These are phyloP conservation scores for Blastocystis sp. DNA, from an alignment of 352 stramenopile species.

Conservation along the genomic window DNA sequence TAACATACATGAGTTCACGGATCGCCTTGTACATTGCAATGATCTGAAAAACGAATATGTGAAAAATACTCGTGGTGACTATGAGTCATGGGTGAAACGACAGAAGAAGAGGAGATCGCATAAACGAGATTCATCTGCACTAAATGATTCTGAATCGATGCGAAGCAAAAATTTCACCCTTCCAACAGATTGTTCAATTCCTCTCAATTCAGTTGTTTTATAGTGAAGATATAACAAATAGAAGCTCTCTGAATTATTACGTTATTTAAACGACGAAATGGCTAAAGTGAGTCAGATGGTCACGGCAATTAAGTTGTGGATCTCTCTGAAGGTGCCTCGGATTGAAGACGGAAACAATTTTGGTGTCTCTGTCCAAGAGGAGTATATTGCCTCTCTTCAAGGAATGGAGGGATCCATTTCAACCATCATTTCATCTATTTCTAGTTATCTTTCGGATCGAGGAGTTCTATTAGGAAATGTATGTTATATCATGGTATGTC, in stretches of 20 bases:
- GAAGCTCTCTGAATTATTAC: background rate
- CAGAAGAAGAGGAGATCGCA: conserved; percentile 38
- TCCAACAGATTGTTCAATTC: background rate
- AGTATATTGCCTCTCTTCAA: conserved; percentile 3
- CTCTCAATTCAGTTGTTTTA: background rate
- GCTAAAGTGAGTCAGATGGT: background rate
- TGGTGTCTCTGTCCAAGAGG: conserved; percentile 63
- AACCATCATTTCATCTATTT: background rate
- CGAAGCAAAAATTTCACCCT: background rate
- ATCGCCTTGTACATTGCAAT: background rate
- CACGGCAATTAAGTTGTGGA: conserved; percentile 69
- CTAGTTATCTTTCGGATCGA: background rate
- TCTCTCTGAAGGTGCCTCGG: conserved; percentile 68
- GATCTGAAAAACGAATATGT: conserved; percentile 17
- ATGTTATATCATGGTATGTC: background rate
- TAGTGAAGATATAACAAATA: background rate
- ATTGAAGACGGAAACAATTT: conserved; percentile 71
- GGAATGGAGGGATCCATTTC: background rate
- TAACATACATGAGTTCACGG: background rate
- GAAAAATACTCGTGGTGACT: background rate
- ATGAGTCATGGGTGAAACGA: conserved; percentile 11
- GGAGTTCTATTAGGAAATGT: conserved; percentile 2
- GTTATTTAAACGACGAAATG: conserved; percentile 2
- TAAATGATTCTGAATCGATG: background rate
- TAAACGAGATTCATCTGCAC: background rate